Base-by-base conservation (phyloP, 2,329 filamentous ascomycete species). In the Sporothrix schenckii region DNA sequence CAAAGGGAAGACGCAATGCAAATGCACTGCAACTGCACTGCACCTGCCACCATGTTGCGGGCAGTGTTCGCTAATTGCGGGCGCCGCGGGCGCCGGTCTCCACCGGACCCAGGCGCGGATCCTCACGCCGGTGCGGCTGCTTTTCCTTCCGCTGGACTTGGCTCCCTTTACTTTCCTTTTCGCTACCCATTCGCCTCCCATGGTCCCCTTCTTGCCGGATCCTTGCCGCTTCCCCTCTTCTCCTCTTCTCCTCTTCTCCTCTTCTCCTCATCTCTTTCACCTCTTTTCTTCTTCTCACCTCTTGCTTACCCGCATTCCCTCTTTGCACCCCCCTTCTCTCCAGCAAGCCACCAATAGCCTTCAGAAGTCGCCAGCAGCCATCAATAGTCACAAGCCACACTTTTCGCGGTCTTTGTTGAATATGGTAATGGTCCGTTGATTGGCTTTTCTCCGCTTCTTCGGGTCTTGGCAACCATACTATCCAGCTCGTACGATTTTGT, bases 71-170 rank as follows among this genome's bases (percentile, higher is more conserved):
- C 14, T 44, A 44, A 10, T 44, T 24, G 56, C 56, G 56, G 56
- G 39, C 34, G 41, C 34, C 7, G 34, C 34, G 56, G 34, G 34
- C 56, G 34, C 56, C 56, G 34, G n/a, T 60, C 56, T 60, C 34
- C 56, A 21, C 56, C 56, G 56, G 56, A 44, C 19, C 9, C n/a
- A 44, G 56, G 56, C 34, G 21, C 56, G 34, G 56, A 24, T 34
- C 9, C 34, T 44, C 19, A 24, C 56, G 56, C 56, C 56, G 34
- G 56, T 44, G n/a, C 34, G 56, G 56, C 34, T 61, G 21, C n/a
- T 3, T 24, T 44, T n/a, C 7, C 34, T 44, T 44, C n/a, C 7
- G 19, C 16, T 39, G 30, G 56, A 13, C n/a, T 39, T 41, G 19
- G 7, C 10, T 41, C 19, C 30, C 19, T n/a, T 41, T 34, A 10